Evolutionary conservation across 495 filamentous ascomycete genomes (phyloP), one percentile per base, ranked within the genome.

Genomic region (Staphylotrichum tortipilum): DNA sequence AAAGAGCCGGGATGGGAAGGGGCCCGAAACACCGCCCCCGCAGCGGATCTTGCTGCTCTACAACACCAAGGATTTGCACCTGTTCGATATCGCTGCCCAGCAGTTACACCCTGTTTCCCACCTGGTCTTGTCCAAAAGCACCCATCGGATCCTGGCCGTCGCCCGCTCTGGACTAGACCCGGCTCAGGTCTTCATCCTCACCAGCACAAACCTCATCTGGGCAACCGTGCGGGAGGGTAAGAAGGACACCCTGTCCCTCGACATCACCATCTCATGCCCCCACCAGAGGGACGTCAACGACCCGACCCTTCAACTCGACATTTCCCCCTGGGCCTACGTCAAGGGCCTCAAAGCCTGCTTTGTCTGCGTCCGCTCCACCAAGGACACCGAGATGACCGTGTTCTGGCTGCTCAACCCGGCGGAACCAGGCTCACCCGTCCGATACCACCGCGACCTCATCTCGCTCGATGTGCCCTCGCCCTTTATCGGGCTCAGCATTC

Each of bases 151-250:
- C n/a, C 53, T 85, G 19, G 74, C 76, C 43, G 45, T 80, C 14
- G 70, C 71, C 29, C 60, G 68, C 43, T 79, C 73, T 42, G 54
- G 66, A 17, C 57, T 64, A n/a, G 65, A 76, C 40, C 44, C 53
- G 4, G 72, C 71, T 7, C 73, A 81, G 21, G 60, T 79, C 11
- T 83, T 77, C 54, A 59, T 85, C 23, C 62, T 81, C 36, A 85
- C 80, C 7, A 78, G 70, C 43, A 60, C 56, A 19, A 60, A 44
- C 26, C 49, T 72, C 2, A 56, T 65, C 4, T 71, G 66, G 69
- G 43, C 70, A 9, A 43, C 41, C 5, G 54, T 26, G 1, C 53
- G 21, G 17, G 43, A 57, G 34, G 30, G 36, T 33, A 34, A 30
- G n/a, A 19, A 29, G 31, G 43, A 52, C 28, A 45, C 56, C 7